Evolutionary conservation across 192 early-diverging fungal species (phyloP), one percentile per base, ranked within the genome.

Genomic region (Radiomyces spectabilis): DNA sequence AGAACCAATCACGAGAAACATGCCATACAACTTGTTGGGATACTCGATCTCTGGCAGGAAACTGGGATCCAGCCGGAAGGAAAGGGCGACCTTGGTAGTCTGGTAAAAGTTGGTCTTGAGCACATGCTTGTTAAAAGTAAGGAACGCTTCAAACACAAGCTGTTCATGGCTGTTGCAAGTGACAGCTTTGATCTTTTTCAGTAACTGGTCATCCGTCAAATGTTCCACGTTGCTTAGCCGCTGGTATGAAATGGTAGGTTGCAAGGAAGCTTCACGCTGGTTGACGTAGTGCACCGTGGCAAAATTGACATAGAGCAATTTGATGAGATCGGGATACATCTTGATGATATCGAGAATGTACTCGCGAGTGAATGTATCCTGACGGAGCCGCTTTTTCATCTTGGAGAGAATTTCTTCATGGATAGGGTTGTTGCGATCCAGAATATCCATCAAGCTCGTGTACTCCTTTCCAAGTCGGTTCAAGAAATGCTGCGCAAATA

Each of bases 61-160:
- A 18, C 78, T 56, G 7, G 96, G 87, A 55, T 97, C 87, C 78
- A 98, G 77, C 53, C 96, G 85, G 88, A 98, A 98, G 25, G 93
- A 96, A 19, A 98, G 82, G 29, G 96, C 96, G 12, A 98, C 96
- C 85, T 98, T 98, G 66, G 96, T 96, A 24, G 93, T 87, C 76
- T 98, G 94, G 80, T 97, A 98, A 62, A 98, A 97, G 84, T 98
- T 98, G 71, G 96, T 98, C 84, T 98, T 98, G 59, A 97, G 81
- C 21, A 97, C 89, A 69, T 95, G 89, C 73, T 87, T 82, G 82
- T 98, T 98, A 76, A 98, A 97, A 50, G 87, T 88, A 21, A 97
- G 67, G 77, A 95, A 89, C 13, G 93, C 85, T 72, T 97, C 89
- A 65, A 98, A 86, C 48, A 92, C 92, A 80, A 93, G 93, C 35